Conservation (phyloP, 768 basidiomycete genomes). For the Psilocybe azurescens region DNA sequence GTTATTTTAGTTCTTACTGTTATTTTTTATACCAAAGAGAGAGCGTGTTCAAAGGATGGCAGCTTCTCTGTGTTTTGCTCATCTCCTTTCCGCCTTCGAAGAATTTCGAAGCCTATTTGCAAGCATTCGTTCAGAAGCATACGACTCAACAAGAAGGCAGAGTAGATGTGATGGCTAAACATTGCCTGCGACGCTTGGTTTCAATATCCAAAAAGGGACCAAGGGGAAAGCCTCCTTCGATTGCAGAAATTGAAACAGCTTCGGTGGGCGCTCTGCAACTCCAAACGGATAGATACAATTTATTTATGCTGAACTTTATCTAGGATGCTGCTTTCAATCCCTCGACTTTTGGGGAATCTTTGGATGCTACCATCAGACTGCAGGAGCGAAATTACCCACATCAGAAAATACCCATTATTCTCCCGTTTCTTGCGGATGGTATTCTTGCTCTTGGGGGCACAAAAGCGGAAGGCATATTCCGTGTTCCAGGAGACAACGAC, state of each 20-base stretch:
- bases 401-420: conserved; percentile 88
- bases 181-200: conserved; percentile 80
- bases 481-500: conserved; percentile 90
- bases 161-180: conserved; percentile 89
- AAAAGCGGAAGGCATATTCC: conserved; percentile 89
- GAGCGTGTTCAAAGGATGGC: conserved; percentile 91
- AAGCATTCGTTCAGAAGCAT: conserved; percentile 77
- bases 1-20: neutral
- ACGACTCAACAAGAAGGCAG: conserved; percentile 73
- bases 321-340: conserved; percentile 95
- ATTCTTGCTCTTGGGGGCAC: conserved; percentile 89
- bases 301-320: conserved; percentile 12
- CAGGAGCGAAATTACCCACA: conserved; percentile 88
- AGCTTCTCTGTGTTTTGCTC: conserved; percentile 88
- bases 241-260: conserved; percentile 91
- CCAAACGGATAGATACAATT: conserved; percentile 1
- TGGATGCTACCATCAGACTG: conserved; percentile 82
- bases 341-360: conserved; percentile 90
- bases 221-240: conserved; percentile 80
- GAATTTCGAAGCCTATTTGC: conserved; percentile 87
- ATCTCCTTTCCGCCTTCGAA: conserved; percentile 93
- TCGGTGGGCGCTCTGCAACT: conserved; percentile 52
- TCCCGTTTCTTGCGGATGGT: conserved; percentile 92
- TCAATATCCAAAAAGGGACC: conserved; percentile 85
- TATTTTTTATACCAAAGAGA: conserved; percentile 54